Base-by-base conservation (phyloP, 1,284 basidiomycete genomes). In the Cryptococcus jaspeensis region DNA sequence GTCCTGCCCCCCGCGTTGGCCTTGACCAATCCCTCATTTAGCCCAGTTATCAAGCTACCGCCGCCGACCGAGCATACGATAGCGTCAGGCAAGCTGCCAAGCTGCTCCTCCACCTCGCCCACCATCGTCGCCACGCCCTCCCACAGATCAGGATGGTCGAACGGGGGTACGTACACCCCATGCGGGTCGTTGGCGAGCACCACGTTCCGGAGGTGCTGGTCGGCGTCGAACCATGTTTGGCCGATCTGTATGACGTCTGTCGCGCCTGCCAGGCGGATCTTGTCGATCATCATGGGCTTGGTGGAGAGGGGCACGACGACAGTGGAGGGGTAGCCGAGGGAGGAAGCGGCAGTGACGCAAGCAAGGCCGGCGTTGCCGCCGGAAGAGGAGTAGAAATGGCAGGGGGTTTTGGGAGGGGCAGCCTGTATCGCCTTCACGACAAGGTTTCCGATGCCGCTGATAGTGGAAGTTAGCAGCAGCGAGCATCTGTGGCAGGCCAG, bases 331-430 rank as follows among this genome's bases (percentile, higher is more conserved):
- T 60, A 63, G 5, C 65, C 65, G 20, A 67, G 55, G 5, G 52
- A 50, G 16, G 37, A 20, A 22, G 63, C 56, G 2, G 65, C 63
- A 4, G 53, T 47, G 36, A 65, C 63, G 37, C 57, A 59, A 5
- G 65, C 65, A 25, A 67, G 55, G 47, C 65, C 65, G 42, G 65
- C 65, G 45, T 67, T 67, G 12, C 65, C 65, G 13, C 61, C 65
- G 5, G 65, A 67, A 5, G 63, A 63, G 42, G 53, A 42, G 63
- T 60, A 65, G 50, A 67, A 67, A 43, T 64, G 62, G 7, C 59
- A 55, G 3, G 59, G 54, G 23, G 61, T 52, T 37, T 38, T 20
- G 20, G 56, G 57, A 9, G 58, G 23, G 16, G 15, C 15, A n/a
- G 50, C 28, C 3, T 22, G 25, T 11, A 63, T 46, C 25, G 53